Evolutionary conservation across 148 eudicot species (phyloP).

Genomic region (Fagopyrum homotropicum): DNA sequence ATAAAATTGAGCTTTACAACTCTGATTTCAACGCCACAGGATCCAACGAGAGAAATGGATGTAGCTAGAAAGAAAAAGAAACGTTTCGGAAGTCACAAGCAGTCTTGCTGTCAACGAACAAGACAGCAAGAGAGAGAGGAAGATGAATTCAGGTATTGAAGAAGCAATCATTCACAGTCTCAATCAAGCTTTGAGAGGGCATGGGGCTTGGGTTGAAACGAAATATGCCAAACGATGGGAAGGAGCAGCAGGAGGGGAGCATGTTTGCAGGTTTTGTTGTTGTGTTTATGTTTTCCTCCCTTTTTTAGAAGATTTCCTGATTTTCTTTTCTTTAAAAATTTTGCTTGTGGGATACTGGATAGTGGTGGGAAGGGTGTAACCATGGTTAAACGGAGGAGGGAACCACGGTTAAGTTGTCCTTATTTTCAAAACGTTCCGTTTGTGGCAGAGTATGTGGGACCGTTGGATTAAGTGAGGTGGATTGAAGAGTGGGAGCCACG

Average conservation of each 20-base stretch:
- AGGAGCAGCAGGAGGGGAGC: constrained; percentile 3
- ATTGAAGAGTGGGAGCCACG: neutral
- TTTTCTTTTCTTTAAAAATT: neutral
- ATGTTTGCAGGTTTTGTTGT: constrained; percentile 12
- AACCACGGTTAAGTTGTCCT: neutral
- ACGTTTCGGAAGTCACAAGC: constrained; percentile 8
- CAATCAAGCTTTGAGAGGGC: constrained; percentile 1
- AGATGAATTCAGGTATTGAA: neutral
- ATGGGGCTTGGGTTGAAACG: neutral
- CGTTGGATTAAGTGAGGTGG: constrained; percentile 7
- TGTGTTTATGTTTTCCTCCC: neutral
- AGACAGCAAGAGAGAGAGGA: neutral
- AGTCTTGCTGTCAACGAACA: neutral
- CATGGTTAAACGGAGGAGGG: neutral
- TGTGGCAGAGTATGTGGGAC: constrained; percentile 1
- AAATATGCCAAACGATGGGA: neutral
- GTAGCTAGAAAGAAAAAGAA: neutral
- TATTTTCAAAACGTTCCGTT: neutral
- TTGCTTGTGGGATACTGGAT: neutral
- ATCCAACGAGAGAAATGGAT: neutral
- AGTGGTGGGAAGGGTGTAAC: neutral
- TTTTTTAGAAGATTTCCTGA: neutral
- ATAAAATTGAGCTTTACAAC: neutral
- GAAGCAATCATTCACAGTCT: constrained; percentile 2
- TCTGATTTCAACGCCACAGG: neutral